Percentiles rank a stretch among this genome's conserved stretches.
phyloP scores from a whole-genome alignment of 495 filamentous ascomycete species.

The Tetracladium marchalianum region DNA sequence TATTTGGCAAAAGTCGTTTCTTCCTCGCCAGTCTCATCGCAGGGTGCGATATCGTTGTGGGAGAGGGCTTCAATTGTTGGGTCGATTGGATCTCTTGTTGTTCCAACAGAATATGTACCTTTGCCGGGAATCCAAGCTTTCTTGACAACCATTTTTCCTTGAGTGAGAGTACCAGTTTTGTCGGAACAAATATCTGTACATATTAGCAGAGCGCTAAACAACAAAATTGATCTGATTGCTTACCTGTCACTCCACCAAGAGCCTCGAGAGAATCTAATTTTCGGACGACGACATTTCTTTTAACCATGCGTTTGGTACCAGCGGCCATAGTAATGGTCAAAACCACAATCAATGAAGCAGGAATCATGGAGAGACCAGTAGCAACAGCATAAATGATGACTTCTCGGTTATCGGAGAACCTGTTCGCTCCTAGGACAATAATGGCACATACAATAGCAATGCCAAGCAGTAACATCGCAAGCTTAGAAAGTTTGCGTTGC shows the following conservation, averaged over 20 bases:
- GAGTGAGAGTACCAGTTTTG: conserved; percentile 63
- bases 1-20: conserved; percentile 20
- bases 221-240: not conserved
- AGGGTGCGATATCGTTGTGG: conserved; percentile 27
- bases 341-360: conserved; percentile 40
- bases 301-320: conserved; percentile 40
- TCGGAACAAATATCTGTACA: conserved; percentile 54
- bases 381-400: conserved; percentile 46
- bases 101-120: conserved; percentile 51
- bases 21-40: conserved; percentile 22
- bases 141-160: conserved; percentile 51
- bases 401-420: conserved; percentile 30
- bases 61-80: conserved; percentile 43
- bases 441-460: conserved; percentile 40
- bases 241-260: conserved; percentile 49
- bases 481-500: conserved; percentile 38
- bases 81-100: conserved; percentile 45
- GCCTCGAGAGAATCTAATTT: conserved; percentile 45
- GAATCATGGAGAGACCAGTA: conserved; percentile 52
- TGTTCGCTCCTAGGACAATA: conserved; percentile 39
- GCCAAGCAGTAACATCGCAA: conserved; percentile 38
- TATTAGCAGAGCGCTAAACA: not conserved
- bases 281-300: conserved; percentile 39
- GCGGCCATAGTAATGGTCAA: conserved; percentile 47
- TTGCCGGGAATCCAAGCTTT: conserved; percentile 41